Evolutionary conservation across 2,329 filamentous ascomycete genomes (phyloP), one percentile per base, ranked within the genome.

Genomic region (Aspergillus candidus): DNA sequence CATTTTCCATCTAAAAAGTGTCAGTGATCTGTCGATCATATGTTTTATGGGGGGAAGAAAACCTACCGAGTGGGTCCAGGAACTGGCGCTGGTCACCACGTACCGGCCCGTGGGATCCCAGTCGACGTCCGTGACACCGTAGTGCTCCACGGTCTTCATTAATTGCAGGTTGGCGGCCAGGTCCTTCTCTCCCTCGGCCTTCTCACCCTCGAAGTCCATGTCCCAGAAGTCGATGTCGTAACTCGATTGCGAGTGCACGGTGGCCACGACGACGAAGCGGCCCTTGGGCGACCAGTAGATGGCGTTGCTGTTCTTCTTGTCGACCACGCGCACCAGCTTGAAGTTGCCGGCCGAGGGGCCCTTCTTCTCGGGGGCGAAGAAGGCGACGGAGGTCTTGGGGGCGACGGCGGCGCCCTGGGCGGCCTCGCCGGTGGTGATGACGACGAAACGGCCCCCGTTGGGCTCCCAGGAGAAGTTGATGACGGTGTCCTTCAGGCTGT

Each of bases 391-490:
- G 1, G 93, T 97, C 78, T 98, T 98, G 52, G 93, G 90, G 4
- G 86, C 80, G 6, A 94, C 89, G 11, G 87, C 89, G 10, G 86
- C 83, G 35, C 83, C 81, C 32, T 82, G 81, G 33, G 83, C 76
- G 3, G 86, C 82, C 72, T 98, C 93, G 10, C 88, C 86, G 13
- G 88, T 93, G 31, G 90, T 96, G 72, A 98, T 98, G 63, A 96
- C 84, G 54, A 96, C 89, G 67, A 98, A 98, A 32, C 93, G 84
- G 68, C 94, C 90, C 50, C 93, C 93, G 75, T 96, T 96, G 51
- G 93, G 93, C 66, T 98, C 93, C 93, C 93, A 98, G 8, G 93
- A 89, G 65, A 98, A 98, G 76, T 98, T 98, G 73, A 98, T 94
- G 57, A 98, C 93, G 1, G 90, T 95, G 62, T 97, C 93, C 73